These are phyloP conservation scores for Tagetes erecta DNA, from an alignment of 129 eudicot species.

Conservation along the genomic window DNA sequence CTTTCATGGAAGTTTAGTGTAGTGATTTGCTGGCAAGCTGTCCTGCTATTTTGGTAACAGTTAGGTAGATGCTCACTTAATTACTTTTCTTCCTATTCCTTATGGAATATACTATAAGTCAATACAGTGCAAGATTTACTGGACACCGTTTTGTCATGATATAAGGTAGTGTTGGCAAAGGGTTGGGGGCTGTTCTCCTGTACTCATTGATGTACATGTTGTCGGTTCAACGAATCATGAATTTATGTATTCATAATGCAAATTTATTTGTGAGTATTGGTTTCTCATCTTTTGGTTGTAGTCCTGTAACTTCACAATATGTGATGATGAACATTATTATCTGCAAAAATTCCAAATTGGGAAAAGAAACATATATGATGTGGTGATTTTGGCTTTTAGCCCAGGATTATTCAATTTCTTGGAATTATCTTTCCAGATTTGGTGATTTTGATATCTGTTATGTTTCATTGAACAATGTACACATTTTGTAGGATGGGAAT, in stretches of 20 bases:
- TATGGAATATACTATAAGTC: neutral
- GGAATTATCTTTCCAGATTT: neutral
- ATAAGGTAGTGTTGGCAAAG: neutral
- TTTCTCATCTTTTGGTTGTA: neutral
- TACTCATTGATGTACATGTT: neutral
- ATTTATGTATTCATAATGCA: neutral
- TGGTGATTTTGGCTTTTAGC: neutral
- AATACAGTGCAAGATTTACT: neutral
- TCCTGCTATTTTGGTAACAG: conserved; percentile 5
- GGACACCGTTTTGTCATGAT: neutral
- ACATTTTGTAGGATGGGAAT: conserved; percentile 34
- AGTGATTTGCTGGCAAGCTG: neutral
- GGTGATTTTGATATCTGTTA: neutral
- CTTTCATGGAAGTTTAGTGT: neutral
- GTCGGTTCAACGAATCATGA: neutral
- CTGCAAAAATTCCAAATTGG: too few species aligned
- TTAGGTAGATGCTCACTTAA: neutral
- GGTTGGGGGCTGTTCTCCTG: neutral
- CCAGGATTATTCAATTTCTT: neutral
- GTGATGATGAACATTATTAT: neutral
- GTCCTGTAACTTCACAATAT: neutral
- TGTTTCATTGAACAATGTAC: neutral
- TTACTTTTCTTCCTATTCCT: neutral
- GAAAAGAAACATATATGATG: neutral
- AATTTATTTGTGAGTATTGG: neutral